Evolutionary conservation across 768 basidiomycete species (phyloP).

Genomic region (Naganishia onofrii): DNA sequence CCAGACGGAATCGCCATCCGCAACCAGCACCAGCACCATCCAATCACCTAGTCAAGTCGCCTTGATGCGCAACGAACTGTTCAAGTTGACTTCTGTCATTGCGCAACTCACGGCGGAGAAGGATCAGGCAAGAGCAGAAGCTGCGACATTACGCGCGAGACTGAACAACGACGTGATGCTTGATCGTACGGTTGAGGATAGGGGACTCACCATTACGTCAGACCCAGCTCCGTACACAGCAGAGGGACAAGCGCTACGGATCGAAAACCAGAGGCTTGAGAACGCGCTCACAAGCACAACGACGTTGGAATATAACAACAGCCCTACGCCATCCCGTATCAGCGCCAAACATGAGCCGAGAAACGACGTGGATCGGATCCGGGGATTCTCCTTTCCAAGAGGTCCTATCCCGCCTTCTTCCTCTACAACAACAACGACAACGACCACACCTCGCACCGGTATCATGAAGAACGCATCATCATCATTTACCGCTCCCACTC

Average conservation of each 20-base stretch:
- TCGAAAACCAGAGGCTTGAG: not conserved
- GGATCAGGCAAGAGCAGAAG: slow-evolving; percentile 1
- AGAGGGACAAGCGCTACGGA: not conserved
- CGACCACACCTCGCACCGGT: not conserved
- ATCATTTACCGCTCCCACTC: no score
- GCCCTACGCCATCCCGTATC: not conserved
- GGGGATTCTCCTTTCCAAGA: slow-evolving; percentile 8
- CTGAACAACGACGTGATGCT: no score
- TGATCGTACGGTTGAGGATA: not conserved
- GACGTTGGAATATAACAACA: not conserved
- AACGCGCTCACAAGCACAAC: not conserved
- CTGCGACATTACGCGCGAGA: slow-evolving; percentile 1
- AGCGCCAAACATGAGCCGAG: not conserved
- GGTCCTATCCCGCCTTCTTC: not conserved
- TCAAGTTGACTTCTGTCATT: slow-evolving; percentile 9
- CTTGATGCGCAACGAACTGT: slow-evolving; percentile 23
- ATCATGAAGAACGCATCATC: not conserved
- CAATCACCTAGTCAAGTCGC: slow-evolving; percentile 13
- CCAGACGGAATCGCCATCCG: not conserved
- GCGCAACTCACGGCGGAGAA: slow-evolving; percentile 11
- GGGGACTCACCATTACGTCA: not conserved
- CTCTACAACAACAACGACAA: not conserved
- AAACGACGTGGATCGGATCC: not conserved
- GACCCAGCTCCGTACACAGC: not conserved
- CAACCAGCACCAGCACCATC: no score